Conservation (phyloP, 768 basidiomycete species). For the Mrakia frigida region DNA sequence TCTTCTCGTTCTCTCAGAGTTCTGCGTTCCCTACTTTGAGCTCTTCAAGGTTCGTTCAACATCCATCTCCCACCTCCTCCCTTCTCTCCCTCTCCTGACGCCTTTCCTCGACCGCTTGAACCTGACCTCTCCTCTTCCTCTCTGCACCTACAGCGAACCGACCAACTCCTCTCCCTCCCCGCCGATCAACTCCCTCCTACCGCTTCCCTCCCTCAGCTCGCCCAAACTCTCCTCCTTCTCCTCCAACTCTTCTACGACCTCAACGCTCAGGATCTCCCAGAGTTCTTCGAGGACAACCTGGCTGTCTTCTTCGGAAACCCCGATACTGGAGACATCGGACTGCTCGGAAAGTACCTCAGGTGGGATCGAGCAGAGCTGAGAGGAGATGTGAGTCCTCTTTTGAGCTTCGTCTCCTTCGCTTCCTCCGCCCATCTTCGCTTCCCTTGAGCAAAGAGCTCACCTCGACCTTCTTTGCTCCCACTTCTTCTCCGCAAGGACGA, state of each 20-base stretch:
- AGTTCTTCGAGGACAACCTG: slow-evolving; percentile 84
- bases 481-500: slow-evolving; percentile 49
- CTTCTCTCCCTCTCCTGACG: no score
- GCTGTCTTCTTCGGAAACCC: slow-evolving; percentile 65
- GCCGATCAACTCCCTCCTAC: slow-evolving; percentile 44
- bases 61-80: slow-evolving; percentile 40
- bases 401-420: background rate
- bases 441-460: background rate
- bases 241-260: slow-evolving; percentile 89
- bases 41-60: slow-evolving; percentile 57
- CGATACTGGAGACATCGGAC: slow-evolving; percentile 51
- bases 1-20: slow-evolving; percentile 78
- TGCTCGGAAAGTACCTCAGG: slow-evolving; percentile 71
- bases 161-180: slow-evolving; percentile 45
- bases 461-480: no score
- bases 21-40: slow-evolving; percentile 75
- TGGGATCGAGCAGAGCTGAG: slow-evolving; percentile 69
- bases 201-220: slow-evolving; percentile 48
- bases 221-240: slow-evolving; percentile 70
- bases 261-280: slow-evolving; percentile 89
- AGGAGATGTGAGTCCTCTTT: slow-evolving; percentile 57
- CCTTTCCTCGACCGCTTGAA: no score
- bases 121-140: background rate
- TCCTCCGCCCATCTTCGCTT: background rate
- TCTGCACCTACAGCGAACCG: slow-evolving; percentile 42